These are phyloP conservation scores for Sanguinoderma infundibulare DNA, from an alignment of 1,284 basidiomycete species.

Conservation along the genomic window DNA sequence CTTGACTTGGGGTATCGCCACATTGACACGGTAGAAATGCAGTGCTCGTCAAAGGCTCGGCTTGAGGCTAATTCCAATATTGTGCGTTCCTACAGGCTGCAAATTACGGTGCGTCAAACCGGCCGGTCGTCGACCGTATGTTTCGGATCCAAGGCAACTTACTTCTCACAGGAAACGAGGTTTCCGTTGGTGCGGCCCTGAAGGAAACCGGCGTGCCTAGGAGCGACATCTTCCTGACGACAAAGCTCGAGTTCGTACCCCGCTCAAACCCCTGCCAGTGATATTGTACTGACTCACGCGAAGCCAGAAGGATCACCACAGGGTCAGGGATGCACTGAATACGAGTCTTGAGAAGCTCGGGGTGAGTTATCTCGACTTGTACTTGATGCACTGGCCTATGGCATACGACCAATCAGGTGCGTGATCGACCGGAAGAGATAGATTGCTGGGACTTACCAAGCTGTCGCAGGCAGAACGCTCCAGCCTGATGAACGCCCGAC, in stretches of 20 bases:
- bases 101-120: constrained; percentile 12
- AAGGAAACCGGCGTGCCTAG: constrained; percentile 42
- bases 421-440: constrained; percentile 22
- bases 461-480: constrained; percentile 10
- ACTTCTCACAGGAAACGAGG: constrained; percentile 40
- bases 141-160: background rate
- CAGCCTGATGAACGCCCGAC: constrained; percentile 21
- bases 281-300: background rate
- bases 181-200: constrained; percentile 45
- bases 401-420: constrained; percentile 27
- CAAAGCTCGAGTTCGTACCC: constrained; percentile 37
- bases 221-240: constrained; percentile 49
- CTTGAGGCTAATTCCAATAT: constrained; percentile 21
- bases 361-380: constrained; percentile 61
- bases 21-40: constrained; percentile 6
- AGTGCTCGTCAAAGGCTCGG: background rate
- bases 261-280: background rate
- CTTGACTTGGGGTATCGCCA: constrained; percentile 22
- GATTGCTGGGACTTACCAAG: background rate
- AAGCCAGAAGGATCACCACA: constrained; percentile 56
- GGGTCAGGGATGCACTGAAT: constrained; percentile 62
- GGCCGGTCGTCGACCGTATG: background rate
- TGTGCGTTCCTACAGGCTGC: constrained; percentile 20
- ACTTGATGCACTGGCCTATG: constrained; percentile 27
- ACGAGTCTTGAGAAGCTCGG: constrained; percentile 57